Evolutionary conservation across 331 rosid genomes (phyloP), one percentile per base, ranked within the genome.

Genomic region (Cucumis variabilis): DNA sequence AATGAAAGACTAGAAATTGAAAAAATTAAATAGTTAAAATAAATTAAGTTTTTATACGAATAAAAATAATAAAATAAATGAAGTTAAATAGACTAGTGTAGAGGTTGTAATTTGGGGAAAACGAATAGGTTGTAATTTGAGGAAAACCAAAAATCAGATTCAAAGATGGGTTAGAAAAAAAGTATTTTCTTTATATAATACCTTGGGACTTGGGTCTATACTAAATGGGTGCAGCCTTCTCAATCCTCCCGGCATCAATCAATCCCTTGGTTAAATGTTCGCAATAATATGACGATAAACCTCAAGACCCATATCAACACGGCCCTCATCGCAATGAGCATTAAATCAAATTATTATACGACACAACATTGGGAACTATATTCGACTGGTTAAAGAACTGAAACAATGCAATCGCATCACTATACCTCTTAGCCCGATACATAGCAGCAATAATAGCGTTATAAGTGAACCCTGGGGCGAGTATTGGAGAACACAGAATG

Each of bases 381-480:
- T 95, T 95, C 0, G 93, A 93, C 83, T 95, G 99, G 33, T 89
- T 91, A 93, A 95, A 97, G 89, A 94, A 97, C 21, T 96, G 96
- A 85, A 95, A 95, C n/a, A 95, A 95, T 12, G 95, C 97, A 80
- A 93, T 88, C 44, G 98, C 98, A 62, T 95, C 98, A 14, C 62
- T 80, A 83, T 95, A 95, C 93, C 98, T 92, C 93, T 92, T 91
- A 8, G 92, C 94, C 15, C 99, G 98, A 86, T 94, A 95, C 99
- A 97, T 97, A 87, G 98, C 98, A 5, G 98, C 99, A 14, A 97
- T 91, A 48, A 97, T 92, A 88, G 99, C 99, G 60, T 97, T 95
- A 90, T 98, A 97, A 28, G 99, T 97, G 93, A 94, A 97, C 99
- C 9, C 98, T 97, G 17, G 98, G 99, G 17, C 98, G 98, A 0